Evolutionary conservation across 2,329 filamentous ascomycete genomes (phyloP), one percentile per base, ranked within the genome.

Genomic region (Zymoseptoria tritici): DNA sequence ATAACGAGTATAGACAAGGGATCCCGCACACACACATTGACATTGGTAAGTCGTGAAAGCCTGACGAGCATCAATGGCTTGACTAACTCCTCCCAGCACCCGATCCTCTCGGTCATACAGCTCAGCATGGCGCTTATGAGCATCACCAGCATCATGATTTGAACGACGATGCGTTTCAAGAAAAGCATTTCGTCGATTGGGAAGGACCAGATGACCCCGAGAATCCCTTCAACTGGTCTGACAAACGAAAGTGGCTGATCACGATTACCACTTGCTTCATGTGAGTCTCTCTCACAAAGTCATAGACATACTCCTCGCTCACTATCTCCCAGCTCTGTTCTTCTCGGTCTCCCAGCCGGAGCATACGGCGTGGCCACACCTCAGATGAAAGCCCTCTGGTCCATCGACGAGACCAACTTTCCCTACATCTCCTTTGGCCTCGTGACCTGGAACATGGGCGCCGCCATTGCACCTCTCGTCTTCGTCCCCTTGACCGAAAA

Each of bases 371-470:
- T 65, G n/a, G 67, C 68, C 26, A 65, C 65, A 50, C 29, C 63
- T 6, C 62, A 64, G 11, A 72, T 72, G 67, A 51, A 57, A 16
- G n/a, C 54, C 7, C 62, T 62, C 21, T 68, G 58, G 57, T 57
- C 63, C 64, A 63, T 69, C 36, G 55, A 60, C 21, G 65, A 73
- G 19, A 46, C 55, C 2, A 49, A 55, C 16, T 74, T 73, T 53
- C 70, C 72, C 9, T 65, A 68, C 50, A 68, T 72, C 1, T 67
- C 65, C 54, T 74, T 68, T 58, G 64, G 68, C 1, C 64, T 70
- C 3, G 64, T 67, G 0, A 66, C 65, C 1, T 73, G 72, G 72
- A 72, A 70, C n/a, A 59, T 72, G 36, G 71, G 71, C 21, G 71
- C 68, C 13, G 69, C 68, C 4, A 24, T 72, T 4, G 66, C 68